Percentiles rank a stretch among this genome's conserved stretches.
Evolutionary conservation across 108 stramenopile species (phyloP).

Genomic region (Pseudonitzschia multistriata): DNA sequence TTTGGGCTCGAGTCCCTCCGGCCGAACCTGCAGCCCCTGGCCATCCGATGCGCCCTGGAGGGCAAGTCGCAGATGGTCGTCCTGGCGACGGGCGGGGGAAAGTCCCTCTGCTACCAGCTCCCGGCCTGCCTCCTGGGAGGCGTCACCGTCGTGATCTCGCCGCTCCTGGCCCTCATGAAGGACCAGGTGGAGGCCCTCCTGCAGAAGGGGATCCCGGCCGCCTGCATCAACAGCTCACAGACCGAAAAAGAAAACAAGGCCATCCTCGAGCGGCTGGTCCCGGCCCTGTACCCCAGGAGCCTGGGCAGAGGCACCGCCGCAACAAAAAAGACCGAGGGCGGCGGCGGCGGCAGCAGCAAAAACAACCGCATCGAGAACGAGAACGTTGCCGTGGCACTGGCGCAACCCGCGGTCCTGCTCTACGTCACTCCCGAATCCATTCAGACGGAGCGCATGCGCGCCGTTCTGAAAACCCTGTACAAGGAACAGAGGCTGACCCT

Average conservation of each 20-base stretch:
- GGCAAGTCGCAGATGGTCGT: slow-evolving; percentile 69
- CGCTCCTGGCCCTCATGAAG: slow-evolving; percentile 92
- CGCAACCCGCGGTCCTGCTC: slow-evolving; percentile 45
- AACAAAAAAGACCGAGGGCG: slow-evolving; percentile 18
- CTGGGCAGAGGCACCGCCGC: background rate
- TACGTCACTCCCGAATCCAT: slow-evolving; percentile 97
- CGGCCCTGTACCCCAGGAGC: slow-evolving; percentile 15
- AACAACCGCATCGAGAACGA: background rate
- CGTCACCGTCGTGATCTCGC: slow-evolving; percentile 93
- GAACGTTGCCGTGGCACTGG: background rate
- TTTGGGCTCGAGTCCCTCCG: slow-evolving; percentile 58
- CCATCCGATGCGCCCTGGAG: slow-evolving; percentile 52
- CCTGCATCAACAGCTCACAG: slow-evolving; percentile 46
- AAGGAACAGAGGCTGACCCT: slow-evolving; percentile 55
- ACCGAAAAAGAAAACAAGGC: slow-evolving; percentile 51
- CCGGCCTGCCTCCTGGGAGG: slow-evolving; percentile 85
- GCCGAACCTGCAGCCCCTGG: slow-evolving; percentile 51
- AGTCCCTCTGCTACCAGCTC: slow-evolving; percentile 92
- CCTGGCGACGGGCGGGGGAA: slow-evolving; percentile 96
- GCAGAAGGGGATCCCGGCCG: slow-evolving; percentile 72
- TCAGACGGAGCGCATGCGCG: slow-evolving; percentile 69
- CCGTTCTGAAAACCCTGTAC: slow-evolving; percentile 62
- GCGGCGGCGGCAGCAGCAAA: background rate
- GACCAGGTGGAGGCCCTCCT: slow-evolving; percentile 88
- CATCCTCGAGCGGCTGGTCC: slow-evolving; percentile 46